phyloP scores from a whole-genome alignment of 2,329 filamentous ascomycete species.

The Xylariaceae sp. region DNA sequence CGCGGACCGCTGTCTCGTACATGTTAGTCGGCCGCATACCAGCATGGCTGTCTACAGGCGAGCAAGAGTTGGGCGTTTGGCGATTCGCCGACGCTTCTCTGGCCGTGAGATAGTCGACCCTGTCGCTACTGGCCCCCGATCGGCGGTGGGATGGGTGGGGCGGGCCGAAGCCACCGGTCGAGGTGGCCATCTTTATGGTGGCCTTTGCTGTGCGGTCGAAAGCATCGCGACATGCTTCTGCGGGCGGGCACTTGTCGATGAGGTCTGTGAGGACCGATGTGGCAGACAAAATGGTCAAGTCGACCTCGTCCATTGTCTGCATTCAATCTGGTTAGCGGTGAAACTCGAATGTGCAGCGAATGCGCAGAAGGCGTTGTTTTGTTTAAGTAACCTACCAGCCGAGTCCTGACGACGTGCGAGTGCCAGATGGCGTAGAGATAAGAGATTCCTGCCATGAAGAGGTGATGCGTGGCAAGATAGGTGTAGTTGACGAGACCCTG shows the following conservation, averaged over 20 bases:
- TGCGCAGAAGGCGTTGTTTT: too few relatives aligned
- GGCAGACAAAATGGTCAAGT: constrained; percentile 89
- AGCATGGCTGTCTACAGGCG: constrained; percentile 20
- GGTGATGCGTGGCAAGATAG: constrained; percentile 88
- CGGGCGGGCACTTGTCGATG: constrained; percentile 90
- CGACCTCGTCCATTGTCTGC: constrained; percentile 87
- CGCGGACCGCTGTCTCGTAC: constrained; percentile 20
- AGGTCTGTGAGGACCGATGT: constrained; percentile 89
- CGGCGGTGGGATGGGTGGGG: constrained; percentile 27
- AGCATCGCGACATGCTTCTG: constrained; percentile 88
- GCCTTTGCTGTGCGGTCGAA: constrained; percentile 94
- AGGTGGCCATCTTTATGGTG: constrained; percentile 90
- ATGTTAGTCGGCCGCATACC: constrained; percentile 18
- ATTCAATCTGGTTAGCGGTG: background rate
- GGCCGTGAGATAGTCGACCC: constrained; percentile 27
- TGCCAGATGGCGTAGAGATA: constrained; percentile 98
- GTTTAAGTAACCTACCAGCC: constrained; percentile 69
- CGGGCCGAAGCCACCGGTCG: constrained; percentile 73
- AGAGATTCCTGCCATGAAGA: constrained; percentile 96
- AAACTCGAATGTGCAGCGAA: background rate
- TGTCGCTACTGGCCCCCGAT: constrained; percentile 23
- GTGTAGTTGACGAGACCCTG: constrained; percentile 92
- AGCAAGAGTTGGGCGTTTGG: constrained; percentile 19
- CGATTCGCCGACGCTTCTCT: constrained; percentile 30
- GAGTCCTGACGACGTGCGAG: constrained; percentile 78